phyloP scores from a whole-genome alignment of 148 eudicot species.

The Vaccinium corymbosum region DNA sequence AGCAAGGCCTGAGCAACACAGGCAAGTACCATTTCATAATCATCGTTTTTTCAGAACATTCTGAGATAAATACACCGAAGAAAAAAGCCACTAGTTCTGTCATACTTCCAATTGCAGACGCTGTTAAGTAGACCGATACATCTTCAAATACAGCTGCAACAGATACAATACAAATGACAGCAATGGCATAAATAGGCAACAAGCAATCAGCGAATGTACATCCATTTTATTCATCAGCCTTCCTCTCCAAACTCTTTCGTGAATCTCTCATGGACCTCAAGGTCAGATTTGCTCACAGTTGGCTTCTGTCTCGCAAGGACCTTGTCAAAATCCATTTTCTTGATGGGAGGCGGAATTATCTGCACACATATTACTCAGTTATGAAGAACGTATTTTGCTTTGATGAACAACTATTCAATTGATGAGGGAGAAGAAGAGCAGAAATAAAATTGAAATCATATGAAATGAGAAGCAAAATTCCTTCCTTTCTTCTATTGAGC shows the following conservation, averaged over 20 bases:
- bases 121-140: slow-evolving; percentile 11
- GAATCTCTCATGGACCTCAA: slow-evolving; percentile 88
- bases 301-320: slow-evolving; percentile 91
- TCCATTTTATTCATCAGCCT: slow-evolving; percentile 35
- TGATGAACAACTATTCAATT: not conserved
- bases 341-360: slow-evolving; percentile 87
- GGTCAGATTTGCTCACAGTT: slow-evolving; percentile 91
- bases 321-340: slow-evolving; percentile 80
- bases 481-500: not conserved
- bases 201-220: not conserved
- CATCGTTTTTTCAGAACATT: slow-evolving; percentile 7
- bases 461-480: not conserved
- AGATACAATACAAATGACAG: slow-evolving; percentile 19
- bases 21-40: slow-evolving; percentile 9
- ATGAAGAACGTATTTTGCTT: not conserved
- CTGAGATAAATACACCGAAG: not conserved
- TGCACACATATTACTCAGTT: slow-evolving; percentile 29
- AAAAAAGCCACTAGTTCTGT: slow-evolving; percentile 12
- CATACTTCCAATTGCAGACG: slow-evolving; percentile 6
- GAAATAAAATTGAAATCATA: not conserved
- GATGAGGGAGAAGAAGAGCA: not conserved
- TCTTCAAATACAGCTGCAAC: slow-evolving; percentile 20
- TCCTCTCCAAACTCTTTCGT: slow-evolving; percentile 95
- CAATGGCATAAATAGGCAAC: slow-evolving; percentile 4
- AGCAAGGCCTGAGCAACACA: not conserved